Percentiles rank a stretch among this genome's conserved stretches.
phyloP scores from a whole-genome alignment of 495 filamentous ascomycete genomes.

The Aspergillus cavernicola region DNA sequence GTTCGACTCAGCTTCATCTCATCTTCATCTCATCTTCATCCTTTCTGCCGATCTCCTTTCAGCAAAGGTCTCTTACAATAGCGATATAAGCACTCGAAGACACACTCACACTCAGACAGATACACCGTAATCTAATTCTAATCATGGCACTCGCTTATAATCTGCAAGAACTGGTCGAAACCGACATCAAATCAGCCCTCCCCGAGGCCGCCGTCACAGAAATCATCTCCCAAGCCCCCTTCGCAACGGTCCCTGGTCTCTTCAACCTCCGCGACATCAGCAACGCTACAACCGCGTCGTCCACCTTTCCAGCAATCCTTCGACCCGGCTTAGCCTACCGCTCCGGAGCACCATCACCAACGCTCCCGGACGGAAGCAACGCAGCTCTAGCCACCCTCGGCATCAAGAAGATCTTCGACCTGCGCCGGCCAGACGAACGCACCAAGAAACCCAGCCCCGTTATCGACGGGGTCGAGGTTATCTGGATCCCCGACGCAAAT shows the following conservation, averaged over 20 bases:
- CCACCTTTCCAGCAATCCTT: constrained; percentile 26
- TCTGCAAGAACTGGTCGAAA: constrained; percentile 23
- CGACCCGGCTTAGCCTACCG: constrained; percentile 48
- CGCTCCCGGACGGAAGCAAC: constrained; percentile 49
- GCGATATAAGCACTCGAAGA: too few species aligned
- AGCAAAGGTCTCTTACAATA: neutral
- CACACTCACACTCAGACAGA: too few species aligned
- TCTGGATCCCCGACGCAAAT: constrained; percentile 41
- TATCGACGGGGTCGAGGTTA: constrained; percentile 40
- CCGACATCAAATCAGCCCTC: constrained; percentile 27
- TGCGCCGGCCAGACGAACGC: constrained; percentile 57
- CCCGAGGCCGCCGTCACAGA: constrained; percentile 23
- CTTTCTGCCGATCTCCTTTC: too few species aligned
- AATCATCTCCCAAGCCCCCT: constrained; percentile 44
- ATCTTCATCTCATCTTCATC: too few species aligned
- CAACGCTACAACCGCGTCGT: constrained; percentile 27
- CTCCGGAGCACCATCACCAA: constrained; percentile 44
- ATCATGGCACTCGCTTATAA: neutral
- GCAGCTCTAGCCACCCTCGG: constrained; percentile 45
- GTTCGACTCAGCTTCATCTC: too few species aligned
- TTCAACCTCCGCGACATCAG: constrained; percentile 55
- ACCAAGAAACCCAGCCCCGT: constrained; percentile 32
- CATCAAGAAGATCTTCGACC: constrained; percentile 61
- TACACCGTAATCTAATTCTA: too few species aligned
- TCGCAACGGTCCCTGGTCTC: constrained; percentile 47